Conservation (phyloP, 306 rosid species). For the Gillenia trifoliata region DNA sequence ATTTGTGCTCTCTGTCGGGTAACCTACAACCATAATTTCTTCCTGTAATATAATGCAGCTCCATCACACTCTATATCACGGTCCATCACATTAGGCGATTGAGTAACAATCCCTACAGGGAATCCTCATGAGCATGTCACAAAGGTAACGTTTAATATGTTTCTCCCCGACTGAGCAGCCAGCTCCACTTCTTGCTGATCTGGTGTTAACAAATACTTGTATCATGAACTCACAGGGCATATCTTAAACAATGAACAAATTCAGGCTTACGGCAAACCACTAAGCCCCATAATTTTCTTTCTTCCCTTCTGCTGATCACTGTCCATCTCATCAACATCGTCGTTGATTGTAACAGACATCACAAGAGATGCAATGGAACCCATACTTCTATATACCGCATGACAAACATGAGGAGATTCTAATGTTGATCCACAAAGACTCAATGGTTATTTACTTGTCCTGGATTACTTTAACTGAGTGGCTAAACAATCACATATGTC, state of each 20-base stretch:
- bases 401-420: constrained; percentile 43
- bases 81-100: constrained; percentile 41
- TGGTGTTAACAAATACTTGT: constrained; percentile 42
- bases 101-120: constrained; percentile 33
- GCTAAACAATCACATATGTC: constrained; percentile 44
- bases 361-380: constrained; percentile 41
- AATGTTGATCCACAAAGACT: constrained; percentile 38
- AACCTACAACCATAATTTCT: constrained; percentile 32
- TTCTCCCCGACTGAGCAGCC: constrained; percentile 38
- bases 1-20: constrained; percentile 32
- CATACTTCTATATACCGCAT: constrained; percentile 40
- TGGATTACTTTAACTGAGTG: constrained; percentile 40
- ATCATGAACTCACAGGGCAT: constrained; percentile 49
- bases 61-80: constrained; percentile 41
- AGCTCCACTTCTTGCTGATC: constrained; percentile 38
- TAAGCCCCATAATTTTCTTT: constrained; percentile 40
- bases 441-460: constrained; percentile 28
- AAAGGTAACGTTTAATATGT: constrained; percentile 35
- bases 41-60: constrained; percentile 37
- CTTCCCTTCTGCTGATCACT: constrained; percentile 35
- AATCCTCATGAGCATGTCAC: constrained; percentile 46
- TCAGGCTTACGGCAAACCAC: constrained; percentile 47
- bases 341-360: constrained; percentile 37
- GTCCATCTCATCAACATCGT: constrained; percentile 25
- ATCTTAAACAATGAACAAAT: constrained; percentile 38